phyloP scores from a whole-genome alignment of 169 alveolate species.

The Plasmodium gonderi region DNA sequence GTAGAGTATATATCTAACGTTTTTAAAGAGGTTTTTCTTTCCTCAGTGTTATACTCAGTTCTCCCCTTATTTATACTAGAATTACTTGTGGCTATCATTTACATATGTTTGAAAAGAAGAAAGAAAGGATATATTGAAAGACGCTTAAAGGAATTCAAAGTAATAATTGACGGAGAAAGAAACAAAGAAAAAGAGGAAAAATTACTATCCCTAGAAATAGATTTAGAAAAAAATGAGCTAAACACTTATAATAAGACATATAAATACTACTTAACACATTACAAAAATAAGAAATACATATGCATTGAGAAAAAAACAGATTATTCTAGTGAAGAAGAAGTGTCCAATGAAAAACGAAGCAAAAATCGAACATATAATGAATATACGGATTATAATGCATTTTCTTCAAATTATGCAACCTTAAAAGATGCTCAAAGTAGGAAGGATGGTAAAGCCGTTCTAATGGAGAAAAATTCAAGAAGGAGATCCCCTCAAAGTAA shows the following conservation, averaged over 20 bases:
- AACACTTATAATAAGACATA: conserved; percentile 43
- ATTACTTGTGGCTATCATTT: conserved; percentile 20
- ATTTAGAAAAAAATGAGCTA: conserved; percentile 58
- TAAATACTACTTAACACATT: conserved; percentile 54
- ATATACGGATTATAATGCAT: not conserved
- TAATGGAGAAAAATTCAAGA: not conserved
- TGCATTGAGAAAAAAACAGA: conserved; percentile 69
- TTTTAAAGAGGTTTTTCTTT: conserved; percentile 30
- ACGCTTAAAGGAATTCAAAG: conserved; percentile 20
- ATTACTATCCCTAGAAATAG: conserved; percentile 41
- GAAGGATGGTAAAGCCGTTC: not conserved
- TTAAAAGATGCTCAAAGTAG: not conserved
- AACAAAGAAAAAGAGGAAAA: not conserved
- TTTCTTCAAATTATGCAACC: not conserved
- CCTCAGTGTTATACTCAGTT: conserved; percentile 17
- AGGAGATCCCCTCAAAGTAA: not conserved
- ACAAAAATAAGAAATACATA: conserved; percentile 60
- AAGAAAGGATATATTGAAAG: conserved; percentile 49
- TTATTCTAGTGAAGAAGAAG: conserved; percentile 25
- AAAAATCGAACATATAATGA: not conserved
- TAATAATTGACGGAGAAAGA: conserved; percentile 4
- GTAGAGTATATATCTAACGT: conserved; percentile 30
- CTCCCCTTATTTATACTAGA: conserved; percentile 32
- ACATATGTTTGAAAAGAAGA: conserved; percentile 40
- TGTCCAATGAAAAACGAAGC: no score